A percentile compares a stretch with the other conserved stretches of the same genome.
phyloP scores from a whole-genome alignment of 2,329 filamentous ascomycete genomes.

The Aspergillus pseudoglaucus region DNA sequence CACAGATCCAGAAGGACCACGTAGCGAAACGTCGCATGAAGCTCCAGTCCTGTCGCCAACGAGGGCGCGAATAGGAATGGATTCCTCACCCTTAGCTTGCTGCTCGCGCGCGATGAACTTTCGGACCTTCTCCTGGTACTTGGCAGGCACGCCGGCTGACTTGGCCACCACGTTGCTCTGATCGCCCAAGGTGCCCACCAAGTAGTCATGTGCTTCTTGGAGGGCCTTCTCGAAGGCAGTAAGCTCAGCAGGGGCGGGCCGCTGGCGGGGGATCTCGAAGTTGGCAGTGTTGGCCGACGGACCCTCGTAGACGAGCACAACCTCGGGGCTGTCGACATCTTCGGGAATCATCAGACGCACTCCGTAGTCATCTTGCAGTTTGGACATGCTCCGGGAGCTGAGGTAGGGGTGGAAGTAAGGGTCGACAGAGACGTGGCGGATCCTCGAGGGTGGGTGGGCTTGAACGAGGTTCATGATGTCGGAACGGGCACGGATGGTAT shows the following conservation, averaged over 20 bases:
- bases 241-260: constrained; percentile 50
- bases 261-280: constrained; percentile 50
- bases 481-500: constrained; percentile 47
- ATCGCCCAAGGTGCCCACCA: constrained; percentile 48
- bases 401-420: constrained; percentile 46
- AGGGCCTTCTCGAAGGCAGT: constrained; percentile 53
- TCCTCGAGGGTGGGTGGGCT: constrained; percentile 41
- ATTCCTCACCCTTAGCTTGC: constrained; percentile 40
- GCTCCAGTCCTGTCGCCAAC: constrained; percentile 34
- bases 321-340: constrained; percentile 35
- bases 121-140: constrained; percentile 59
- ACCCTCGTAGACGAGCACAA: constrained; percentile 48
- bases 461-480: constrained; percentile 45
- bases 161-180: constrained; percentile 51
- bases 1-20: constrained; percentile 68
- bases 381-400: constrained; percentile 31
- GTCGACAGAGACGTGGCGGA: constrained; percentile 41
- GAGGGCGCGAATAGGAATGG: constrained; percentile 52
- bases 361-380: constrained; percentile 38
- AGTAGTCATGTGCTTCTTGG: constrained; percentile 52
- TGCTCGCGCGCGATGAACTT: constrained; percentile 55
- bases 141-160: constrained; percentile 49
- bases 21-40: constrained; percentile 56
- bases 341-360: constrained; percentile 46
- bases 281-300: constrained; percentile 36